Evolutionary conservation across 306 rosid species (phyloP).

Genomic region (Adenanthera pavonina): DNA sequence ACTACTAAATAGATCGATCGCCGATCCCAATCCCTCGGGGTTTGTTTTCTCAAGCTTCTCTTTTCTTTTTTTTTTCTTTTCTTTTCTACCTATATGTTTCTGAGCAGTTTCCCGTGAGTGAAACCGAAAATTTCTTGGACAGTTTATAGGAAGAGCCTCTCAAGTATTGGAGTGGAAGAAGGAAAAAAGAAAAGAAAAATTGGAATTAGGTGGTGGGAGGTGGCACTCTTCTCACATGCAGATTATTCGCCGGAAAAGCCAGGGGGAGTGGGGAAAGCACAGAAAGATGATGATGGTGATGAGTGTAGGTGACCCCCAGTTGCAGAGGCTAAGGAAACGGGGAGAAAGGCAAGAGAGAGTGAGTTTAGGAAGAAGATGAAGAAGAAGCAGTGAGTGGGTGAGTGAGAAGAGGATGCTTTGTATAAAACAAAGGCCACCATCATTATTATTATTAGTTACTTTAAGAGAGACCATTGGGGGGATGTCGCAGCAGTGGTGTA

Average conservation of each 20-base stretch:
- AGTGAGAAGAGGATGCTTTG: background rate
- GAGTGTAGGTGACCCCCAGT: background rate
- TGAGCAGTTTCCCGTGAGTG: background rate
- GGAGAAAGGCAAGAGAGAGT: background rate
- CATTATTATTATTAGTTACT: background rate
- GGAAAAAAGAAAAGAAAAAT: too few species aligned
- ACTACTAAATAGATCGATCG: constrained; percentile 10
- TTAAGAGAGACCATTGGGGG: background rate
- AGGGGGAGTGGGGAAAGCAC: constrained; percentile 43
- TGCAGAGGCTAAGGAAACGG: constrained; percentile 33
- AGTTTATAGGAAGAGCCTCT: background rate
- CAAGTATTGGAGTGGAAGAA: too few species aligned
- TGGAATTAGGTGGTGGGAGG: background rate
- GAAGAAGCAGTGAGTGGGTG: background rate
- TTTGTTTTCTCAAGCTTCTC: background rate
- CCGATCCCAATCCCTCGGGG: constrained; percentile 19
- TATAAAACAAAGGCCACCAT: background rate
- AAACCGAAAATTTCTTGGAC: background rate
- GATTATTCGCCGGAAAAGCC: constrained; percentile 48
- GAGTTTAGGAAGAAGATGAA: background rate
- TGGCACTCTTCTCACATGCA: constrained; percentile 34
- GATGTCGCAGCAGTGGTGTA: background rate
- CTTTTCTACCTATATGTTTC: background rate
- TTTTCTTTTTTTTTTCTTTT: background rate
- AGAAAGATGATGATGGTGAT: constrained; percentile 52